Conservation (phyloP, 2,329 filamentous ascomycete genomes). For the Cryoendolithus antarcticus region DNA sequence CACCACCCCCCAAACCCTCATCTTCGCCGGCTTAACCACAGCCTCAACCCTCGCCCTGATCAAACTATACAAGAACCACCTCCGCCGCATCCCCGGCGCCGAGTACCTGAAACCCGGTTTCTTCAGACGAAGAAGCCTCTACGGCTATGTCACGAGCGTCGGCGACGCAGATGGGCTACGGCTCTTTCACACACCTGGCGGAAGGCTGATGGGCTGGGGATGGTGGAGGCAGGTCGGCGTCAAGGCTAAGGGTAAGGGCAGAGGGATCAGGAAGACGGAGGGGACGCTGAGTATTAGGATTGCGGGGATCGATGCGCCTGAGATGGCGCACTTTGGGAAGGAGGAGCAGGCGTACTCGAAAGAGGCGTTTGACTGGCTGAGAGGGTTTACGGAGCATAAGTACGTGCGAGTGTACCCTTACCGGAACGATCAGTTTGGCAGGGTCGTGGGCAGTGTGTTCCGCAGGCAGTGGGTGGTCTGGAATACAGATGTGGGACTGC, state of each 20-base stretch:
- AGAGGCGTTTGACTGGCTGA: constrained; percentile 76
- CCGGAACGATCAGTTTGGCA: constrained; percentile 80
- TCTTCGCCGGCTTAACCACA: constrained; percentile 38
- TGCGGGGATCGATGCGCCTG: constrained; percentile 86
- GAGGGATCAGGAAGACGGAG: constrained; percentile 24
- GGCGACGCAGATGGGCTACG: constrained; percentile 96
- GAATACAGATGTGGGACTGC: constrained; percentile 69
- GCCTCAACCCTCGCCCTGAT: constrained; percentile 42
- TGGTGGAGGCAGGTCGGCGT: constrained; percentile 13
- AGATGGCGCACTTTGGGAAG: constrained; percentile 81
- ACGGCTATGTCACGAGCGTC: constrained; percentile 81
- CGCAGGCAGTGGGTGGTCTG: constrained; percentile 33
- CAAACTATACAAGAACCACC: constrained; percentile 54
- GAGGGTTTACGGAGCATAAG: constrained; percentile 54
- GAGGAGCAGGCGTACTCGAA: constrained; percentile 72
- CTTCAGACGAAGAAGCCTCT: constrained; percentile 63
- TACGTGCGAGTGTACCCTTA: constrained; percentile 72
- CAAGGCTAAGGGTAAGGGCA: constrained; percentile 7
- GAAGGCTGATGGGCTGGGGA: constrained; percentile 77
- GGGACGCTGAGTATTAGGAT: constrained; percentile 66
- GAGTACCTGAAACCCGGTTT: constrained; percentile 61
- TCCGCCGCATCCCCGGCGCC: constrained; percentile 73
- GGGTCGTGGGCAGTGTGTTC: constrained; percentile 76
- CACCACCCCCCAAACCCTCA: constrained; percentile 9
- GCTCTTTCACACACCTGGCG: constrained; percentile 89